A percentile compares a stretch with the other conserved stretches of the same genome.
Evolutionary conservation across 2,329 filamentous ascomycete species (phyloP).

Genomic region (Mariannaea elegans): DNA sequence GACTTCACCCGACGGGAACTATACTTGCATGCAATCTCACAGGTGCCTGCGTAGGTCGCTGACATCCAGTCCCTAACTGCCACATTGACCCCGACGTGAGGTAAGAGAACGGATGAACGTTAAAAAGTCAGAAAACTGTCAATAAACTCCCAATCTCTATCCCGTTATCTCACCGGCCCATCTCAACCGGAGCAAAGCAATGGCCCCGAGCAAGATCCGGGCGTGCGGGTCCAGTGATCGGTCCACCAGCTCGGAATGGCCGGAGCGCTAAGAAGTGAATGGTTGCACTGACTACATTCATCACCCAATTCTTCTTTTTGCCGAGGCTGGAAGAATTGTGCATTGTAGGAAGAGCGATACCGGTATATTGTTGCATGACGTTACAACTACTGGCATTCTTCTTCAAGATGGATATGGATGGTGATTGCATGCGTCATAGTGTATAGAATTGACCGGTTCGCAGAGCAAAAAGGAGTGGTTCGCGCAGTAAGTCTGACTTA

Average conservation of each 20-base stretch:
- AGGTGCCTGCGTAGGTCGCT: too few relatives aligned
- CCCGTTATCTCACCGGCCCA: not conserved
- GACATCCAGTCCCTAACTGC: not conserved
- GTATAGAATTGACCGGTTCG: too few relatives aligned
- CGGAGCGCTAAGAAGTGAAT: constrained; percentile 11
- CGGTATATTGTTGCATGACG: too few relatives aligned
- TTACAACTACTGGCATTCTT: not conserved
- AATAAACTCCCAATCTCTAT: not conserved
- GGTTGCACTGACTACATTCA: not conserved
- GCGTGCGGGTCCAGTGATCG: constrained; percentile 9
- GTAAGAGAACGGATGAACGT: too few relatives aligned
- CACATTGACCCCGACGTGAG: too few relatives aligned
- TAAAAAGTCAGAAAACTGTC: not conserved
- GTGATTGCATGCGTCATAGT: not conserved
- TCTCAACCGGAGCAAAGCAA: constrained; percentile 11
- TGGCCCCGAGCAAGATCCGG: constrained; percentile 9
- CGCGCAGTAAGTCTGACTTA: not conserved
- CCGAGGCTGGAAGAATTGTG: not conserved
- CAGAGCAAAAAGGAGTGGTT: too few relatives aligned
- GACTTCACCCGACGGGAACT: too few relatives aligned
- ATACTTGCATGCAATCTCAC: too few relatives aligned
- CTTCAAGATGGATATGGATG: not conserved
- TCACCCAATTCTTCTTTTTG: not conserved
- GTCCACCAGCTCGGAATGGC: constrained; percentile 20
- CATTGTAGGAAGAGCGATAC: too few relatives aligned